Base-by-base conservation (phyloP, 768 basidiomycete genomes). In the Podaxis pistillaris region DNA sequence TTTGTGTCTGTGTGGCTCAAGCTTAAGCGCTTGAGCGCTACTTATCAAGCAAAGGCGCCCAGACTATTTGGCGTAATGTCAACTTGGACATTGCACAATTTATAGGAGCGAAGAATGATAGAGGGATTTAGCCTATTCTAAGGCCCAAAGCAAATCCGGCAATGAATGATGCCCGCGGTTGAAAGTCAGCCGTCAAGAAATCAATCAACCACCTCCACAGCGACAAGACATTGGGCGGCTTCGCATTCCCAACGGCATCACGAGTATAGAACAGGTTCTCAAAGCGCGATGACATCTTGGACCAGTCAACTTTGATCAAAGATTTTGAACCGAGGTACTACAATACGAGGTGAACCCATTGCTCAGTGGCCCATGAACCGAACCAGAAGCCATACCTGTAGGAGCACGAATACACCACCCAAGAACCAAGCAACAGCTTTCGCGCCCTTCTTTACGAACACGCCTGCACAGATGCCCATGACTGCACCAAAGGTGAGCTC, bases 401-500 rank as follows among this genome's bases (percentile, higher is more conserved):
- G 83, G 50, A 98, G 75, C 22, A 98, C 89, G 66, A 97, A 98
- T 1, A 92, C 78, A 2, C 94, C 94, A 2, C 96, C 96, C n/a
- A 97, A 75, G 47, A 90, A 71, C 76, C 94, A 95, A 0, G 95
- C 96, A 11, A 89, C 74, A 1, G 85, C 79, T 72, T 89, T 92
- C 7, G 89, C 85, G n/a, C 96, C 96, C 74, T 96, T 98, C 77
- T 97, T 98, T 68, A 96, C 80, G 70, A 98, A 98, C 0, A 98
- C 82, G 0, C 96, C 96, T 0, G 93, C 87, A 69, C 94, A 97
- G 46, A 98, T 71, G 0, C 96, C 96, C 60, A 88, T 85, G 0
- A 91, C 87, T 4, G 94, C 92, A 11, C 96, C 96, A 71, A 98
- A 98, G 0, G 87, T 80, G 28, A 98, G 84, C 67, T 96, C 89